Percentiles rank a stretch among this genome's conserved stretches.
Conservation (phyloP, 257 asterid species). For the Eucommia ulmoides region DNA sequence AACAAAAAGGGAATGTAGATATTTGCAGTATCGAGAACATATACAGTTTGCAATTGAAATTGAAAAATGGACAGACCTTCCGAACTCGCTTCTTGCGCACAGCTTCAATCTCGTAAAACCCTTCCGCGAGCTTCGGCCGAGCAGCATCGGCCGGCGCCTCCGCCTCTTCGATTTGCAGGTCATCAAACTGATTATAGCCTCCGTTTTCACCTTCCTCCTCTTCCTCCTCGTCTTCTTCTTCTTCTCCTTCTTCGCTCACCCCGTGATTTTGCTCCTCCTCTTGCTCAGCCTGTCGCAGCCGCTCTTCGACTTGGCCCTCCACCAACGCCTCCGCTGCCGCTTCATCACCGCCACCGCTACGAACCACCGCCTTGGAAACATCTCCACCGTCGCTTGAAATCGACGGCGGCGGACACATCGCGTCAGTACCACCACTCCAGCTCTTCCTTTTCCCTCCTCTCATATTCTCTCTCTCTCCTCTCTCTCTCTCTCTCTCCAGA, state of each 20-base stretch:
- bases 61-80: constrained; percentile 10
- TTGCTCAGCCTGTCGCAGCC: constrained; percentile 2
- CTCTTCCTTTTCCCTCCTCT: constrained; percentile 22
- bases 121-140: constrained; percentile 28
- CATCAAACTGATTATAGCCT: constrained; percentile 4
- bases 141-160: constrained; percentile 7
- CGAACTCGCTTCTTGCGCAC: constrained; percentile 21
- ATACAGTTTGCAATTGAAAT: neutral
- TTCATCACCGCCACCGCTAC: neutral
- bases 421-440: neutral
- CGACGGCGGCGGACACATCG: constrained; percentile 7
- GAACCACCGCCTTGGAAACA: neutral
- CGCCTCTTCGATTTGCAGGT: constrained; percentile 1
- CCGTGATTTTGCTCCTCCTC: neutral
- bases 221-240: constrained; percentile 4
- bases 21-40: neutral
- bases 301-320: neutral
- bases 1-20: constrained; percentile 13
- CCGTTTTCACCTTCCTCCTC: constrained; percentile 9
- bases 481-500: constrained; percentile 2
- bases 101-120: constrained; percentile 25
- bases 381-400: neutral
- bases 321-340: neutral
- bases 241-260: constrained; percentile 4
- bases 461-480: constrained; percentile 8